Evolutionary conservation across 768 basidiomycete genomes (phyloP), one percentile per base, ranked within the genome.

Genomic region (Boletus subparvulus): DNA sequence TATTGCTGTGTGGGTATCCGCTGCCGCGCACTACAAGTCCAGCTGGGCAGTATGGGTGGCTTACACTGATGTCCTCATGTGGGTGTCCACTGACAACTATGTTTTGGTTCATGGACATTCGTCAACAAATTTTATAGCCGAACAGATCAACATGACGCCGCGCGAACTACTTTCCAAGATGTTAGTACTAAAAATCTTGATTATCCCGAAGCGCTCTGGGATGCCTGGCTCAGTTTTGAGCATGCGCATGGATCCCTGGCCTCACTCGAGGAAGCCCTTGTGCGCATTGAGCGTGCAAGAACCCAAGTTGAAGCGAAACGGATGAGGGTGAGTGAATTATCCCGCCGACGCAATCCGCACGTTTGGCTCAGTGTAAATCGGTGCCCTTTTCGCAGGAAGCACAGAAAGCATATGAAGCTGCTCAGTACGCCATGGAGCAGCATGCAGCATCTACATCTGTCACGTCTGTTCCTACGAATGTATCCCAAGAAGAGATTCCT

Each of bases 191-290:
- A 88, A 68, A 83, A 87, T 48, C 64, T 98, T 39, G 96, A 99
- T 71, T 98, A 94, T 88, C 94, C 97, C 0, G 96, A 99, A 71
- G 89, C 87, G 11, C 76, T 98, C 9, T 96, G 92, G 86, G 92
- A 94, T 53, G 87, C 90, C 1, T 96, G 92, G 90, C 66, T 87
- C 17, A 74, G 80, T n/a, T 97, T 98, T 64, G 96, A 98, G 69
- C 83, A 92, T 61, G 74, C 89, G 4, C 80, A 94, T 64, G 96
- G 96, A 1, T 80, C 83, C 24, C 76, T 92, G 14, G 76, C 81
- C 30, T 83, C 85, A 37, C 76, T 92, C 30, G 84, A 91, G 39
- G 73, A 75, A 11, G 83, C 83, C 41, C 67, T 88, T 44, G 82
- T 83, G 52, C 83, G 84, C 58, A 76, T 92, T 21, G 83, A 88